A percentile compares a stretch with the other conserved stretches of the same genome.
phyloP scores from a whole-genome alignment of 2,329 filamentous ascomycete species.

The Corinectria fuckeliana region DNA sequence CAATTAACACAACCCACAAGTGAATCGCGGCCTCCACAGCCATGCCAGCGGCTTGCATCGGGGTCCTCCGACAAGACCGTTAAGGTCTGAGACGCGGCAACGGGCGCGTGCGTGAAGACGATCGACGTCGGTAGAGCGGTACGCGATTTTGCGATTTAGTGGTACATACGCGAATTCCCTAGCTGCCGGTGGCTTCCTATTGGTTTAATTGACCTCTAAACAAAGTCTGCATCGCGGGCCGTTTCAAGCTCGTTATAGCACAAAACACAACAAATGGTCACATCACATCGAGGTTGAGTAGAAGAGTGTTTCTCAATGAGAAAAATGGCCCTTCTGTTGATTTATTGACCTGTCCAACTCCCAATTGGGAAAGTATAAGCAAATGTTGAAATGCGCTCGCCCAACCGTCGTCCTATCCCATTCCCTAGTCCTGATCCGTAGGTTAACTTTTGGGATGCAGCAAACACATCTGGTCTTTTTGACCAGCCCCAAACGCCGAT shows the following conservation, averaged over 20 bases:
- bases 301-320: conserved; percentile 29
- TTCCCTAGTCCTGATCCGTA: conserved; percentile 41
- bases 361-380: conserved; percentile 45
- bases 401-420: conserved; percentile 37
- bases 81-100: no score
- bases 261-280: background rate
- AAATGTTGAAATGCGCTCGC: conserved; percentile 51
- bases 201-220: no score
- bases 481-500: conserved; percentile 59
- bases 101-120: no score
- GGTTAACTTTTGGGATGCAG: conserved; percentile 47
- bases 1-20: no score
- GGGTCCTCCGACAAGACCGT: no score
- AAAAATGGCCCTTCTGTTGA: conserved; percentile 41
- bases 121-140: no score
- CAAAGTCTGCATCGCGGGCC: no score
- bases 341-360: conserved; percentile 39
- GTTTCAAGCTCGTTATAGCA: background rate
- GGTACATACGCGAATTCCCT: no score
- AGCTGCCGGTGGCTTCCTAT: no score
- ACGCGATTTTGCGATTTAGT: no score
- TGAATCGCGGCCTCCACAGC: no score
- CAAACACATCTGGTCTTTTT: conserved; percentile 46
- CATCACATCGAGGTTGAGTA: background rate
- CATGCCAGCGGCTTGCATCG: no score